phyloP scores from a whole-genome alignment of 805 yeast genomes.

The Myxozyma nipponensis region DNA sequence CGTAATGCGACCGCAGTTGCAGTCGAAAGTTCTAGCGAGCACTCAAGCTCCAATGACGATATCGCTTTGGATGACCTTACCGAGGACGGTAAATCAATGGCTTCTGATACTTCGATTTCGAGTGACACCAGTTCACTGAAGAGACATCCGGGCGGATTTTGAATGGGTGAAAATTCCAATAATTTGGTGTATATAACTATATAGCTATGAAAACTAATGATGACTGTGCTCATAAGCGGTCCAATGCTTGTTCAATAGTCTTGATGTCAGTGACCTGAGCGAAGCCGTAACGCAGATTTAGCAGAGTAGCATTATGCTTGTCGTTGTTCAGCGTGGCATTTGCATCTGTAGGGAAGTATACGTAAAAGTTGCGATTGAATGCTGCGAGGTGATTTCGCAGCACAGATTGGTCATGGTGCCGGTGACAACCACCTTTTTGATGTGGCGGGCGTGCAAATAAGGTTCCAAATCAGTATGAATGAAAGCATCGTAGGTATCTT shows the following conservation, averaged over 20 bases:
- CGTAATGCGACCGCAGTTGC: background rate
- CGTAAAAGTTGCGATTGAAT: constrained; percentile 16
- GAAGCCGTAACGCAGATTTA: constrained; percentile 15
- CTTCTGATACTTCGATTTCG: background rate
- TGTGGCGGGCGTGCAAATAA: background rate
- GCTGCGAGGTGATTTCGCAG: constrained; percentile 27
- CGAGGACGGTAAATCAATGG: background rate
- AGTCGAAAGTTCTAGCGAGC: no score
- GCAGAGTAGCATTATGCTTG: constrained; percentile 15
- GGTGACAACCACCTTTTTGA: constrained; percentile 15
- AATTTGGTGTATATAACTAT: no score
- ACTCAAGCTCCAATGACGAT: background rate
- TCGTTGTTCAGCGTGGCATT: constrained; percentile 15
- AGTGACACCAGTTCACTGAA: no score
- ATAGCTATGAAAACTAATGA: no score
- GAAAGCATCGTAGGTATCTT: constrained; percentile 25
- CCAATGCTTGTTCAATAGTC: no score
- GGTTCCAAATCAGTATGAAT: constrained; percentile 17
- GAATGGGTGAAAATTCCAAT: no score
- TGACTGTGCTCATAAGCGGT: no score
- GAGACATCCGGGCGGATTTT: no score
- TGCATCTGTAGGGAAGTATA: constrained; percentile 23
- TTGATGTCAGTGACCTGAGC: constrained; percentile 12
- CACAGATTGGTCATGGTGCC: constrained; percentile 25
- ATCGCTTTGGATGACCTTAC: background rate